Base-by-base conservation (phyloP, 306 rosid species). In the Oemleria cerasiformis region DNA sequence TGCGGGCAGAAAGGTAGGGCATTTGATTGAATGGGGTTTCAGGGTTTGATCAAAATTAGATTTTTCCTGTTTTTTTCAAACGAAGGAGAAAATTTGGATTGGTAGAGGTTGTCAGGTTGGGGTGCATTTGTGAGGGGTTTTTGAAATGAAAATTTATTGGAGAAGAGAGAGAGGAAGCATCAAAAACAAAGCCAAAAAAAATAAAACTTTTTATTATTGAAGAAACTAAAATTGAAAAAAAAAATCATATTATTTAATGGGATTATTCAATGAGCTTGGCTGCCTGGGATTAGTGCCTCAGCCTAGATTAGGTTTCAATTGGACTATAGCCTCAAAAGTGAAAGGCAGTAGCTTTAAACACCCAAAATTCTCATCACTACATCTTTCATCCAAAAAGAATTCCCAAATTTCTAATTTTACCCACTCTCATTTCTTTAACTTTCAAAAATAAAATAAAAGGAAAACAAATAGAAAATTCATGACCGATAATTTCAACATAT, bases 1-100 rank as follows among this genome's bases (percentile, higher is more conserved):
- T 74, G 80, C 53, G 77, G 76, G 72, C 64, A 49, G 53, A 53
- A 65, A 66, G 68, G 17, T 55, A 71, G 76, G 75, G 81, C 75
- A 82, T 72, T 68, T 47, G 79, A 75, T 78, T 70, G 58, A 15
- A 68, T 41, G 75, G 67, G 51, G 7, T 5, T 76, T 43, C 76
- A 84, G 83, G 70, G 19, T 80, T 11, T 66, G 92, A 89, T 92
- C 86, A 86, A 78, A 82, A 71, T 68, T 80, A 81, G 84, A 74
- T 80, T 71, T 79, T 82, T 73, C 9, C 11, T 10, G 5, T 82
- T 68, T 38, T 41, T 59, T 63, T 63, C 43, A 45, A 68, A 63
- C 30, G n/a, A 48, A 23, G 73, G 47, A 67, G 59, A 72, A 71
- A 76, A 68, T 23, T 73, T 68, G 60, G 79, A 76, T 78, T 54